A percentile compares a stretch with the other conserved stretches of the same genome.
phyloP scores from a whole-genome alignment of 805 yeast genomes.

The Komagataella pastoris region DNA sequence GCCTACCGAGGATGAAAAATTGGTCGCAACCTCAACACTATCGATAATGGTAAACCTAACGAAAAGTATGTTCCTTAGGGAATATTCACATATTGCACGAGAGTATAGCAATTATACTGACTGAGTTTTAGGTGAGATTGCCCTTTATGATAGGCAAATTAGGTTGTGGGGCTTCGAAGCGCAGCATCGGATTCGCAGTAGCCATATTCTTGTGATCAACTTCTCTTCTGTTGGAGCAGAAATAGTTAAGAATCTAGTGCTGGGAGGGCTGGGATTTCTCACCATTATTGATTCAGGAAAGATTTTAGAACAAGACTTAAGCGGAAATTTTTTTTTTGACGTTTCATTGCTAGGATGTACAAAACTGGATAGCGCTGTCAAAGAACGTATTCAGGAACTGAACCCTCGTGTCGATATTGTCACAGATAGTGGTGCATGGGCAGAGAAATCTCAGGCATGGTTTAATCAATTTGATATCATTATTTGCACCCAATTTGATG shows the following conservation, averaged over 20 bases:
- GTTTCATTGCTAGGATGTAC: constrained; percentile 38
- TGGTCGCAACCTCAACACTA: neutral
- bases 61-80: neutral
- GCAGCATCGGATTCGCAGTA: constrained; percentile 61
- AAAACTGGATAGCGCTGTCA: constrained; percentile 38
- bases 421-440: constrained; percentile 21
- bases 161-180: constrained; percentile 95
- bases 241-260: constrained; percentile 66
- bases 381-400: constrained; percentile 48
- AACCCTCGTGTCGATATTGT: constrained; percentile 65
- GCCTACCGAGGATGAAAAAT: too few relatives aligned
- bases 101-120: constrained; percentile 2
- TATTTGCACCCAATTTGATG: constrained; percentile 55
- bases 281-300: constrained; percentile 49
- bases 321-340: constrained; percentile 62
- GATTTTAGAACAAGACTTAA: constrained; percentile 50
- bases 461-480: constrained; percentile 52
- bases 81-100: neutral
- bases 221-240: constrained; percentile 74
- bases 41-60: neutral
- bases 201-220: constrained; percentile 58
- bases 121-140: constrained; percentile 57
- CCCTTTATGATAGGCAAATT: constrained; percentile 88
- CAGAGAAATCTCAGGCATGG: constrained; percentile 18
- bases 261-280: constrained; percentile 78